Evolutionary conservation across 805 yeast genomes (phyloP).

Genomic region (Ogataea ganodermae): DNA sequence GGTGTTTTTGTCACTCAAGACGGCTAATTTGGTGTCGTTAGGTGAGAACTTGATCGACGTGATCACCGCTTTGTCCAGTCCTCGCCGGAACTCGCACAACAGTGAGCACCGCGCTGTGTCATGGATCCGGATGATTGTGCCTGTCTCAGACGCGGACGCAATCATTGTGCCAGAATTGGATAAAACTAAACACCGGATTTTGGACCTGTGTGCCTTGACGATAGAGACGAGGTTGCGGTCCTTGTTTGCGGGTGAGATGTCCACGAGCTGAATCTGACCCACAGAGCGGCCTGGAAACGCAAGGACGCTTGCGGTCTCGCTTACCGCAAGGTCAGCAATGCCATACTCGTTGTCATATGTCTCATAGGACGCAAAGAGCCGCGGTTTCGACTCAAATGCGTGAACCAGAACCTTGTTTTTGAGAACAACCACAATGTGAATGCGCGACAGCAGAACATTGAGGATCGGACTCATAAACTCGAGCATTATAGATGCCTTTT

Average conservation of each 20-base stretch:
- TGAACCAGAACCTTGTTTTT: constrained; percentile 69
- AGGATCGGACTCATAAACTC: constrained; percentile 78
- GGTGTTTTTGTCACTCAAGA: constrained; percentile 85
- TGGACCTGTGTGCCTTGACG: constrained; percentile 74
- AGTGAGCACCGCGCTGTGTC: constrained; percentile 68
- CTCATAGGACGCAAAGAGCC: constrained; percentile 60
- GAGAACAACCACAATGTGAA: constrained; percentile 72
- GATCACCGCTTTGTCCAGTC: constrained; percentile 80
- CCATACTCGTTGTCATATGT: constrained; percentile 66
- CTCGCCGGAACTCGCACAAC: constrained; percentile 85
- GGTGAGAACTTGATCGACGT: constrained; percentile 85
- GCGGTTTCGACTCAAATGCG: constrained; percentile 81
- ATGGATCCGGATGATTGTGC: constrained; percentile 77
- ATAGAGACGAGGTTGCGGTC: constrained; percentile 66
- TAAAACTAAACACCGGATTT: constrained; percentile 61
- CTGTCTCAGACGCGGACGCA: constrained; percentile 81
- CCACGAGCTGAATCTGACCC: constrained; percentile 83
- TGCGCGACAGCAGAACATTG: constrained; percentile 72
- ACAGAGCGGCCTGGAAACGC: constrained; percentile 76
- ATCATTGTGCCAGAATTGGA: constrained; percentile 65
- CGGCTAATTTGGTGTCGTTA: constrained; percentile 74
- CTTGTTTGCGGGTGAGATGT: constrained; percentile 64
- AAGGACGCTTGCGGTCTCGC: constrained; percentile 40
- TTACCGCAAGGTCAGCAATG: constrained; percentile 49
- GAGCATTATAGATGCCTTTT: constrained; percentile 67